A percentile compares a stretch with the other conserved stretches of the same genome.
phyloP scores from a whole-genome alignment of 371 early-diverging fungal species.

The Phascolomyces articulosus region DNA sequence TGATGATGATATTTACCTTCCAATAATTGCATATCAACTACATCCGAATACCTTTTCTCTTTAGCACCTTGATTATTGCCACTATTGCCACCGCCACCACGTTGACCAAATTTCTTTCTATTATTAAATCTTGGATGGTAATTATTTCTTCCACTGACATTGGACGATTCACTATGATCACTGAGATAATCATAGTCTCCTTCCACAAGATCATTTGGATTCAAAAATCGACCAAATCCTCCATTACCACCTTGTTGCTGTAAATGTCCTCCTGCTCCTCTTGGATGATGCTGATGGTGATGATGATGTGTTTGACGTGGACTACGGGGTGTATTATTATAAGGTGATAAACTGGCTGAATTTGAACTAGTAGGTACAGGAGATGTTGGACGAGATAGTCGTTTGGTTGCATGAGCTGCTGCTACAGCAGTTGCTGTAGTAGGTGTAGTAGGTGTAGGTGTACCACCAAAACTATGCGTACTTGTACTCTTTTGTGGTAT shows the following conservation, averaged over 20 bases:
- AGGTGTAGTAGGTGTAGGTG: not conserved
- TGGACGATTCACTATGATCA: constrained; percentile 65
- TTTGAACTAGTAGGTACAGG: constrained; percentile 31
- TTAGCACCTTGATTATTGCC: constrained; percentile 37
- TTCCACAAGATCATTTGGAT: constrained; percentile 38
- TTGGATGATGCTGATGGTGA: not conserved
- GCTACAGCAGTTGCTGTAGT: too few species aligned
- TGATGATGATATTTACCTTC: constrained; percentile 54
- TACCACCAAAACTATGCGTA: constrained; percentile 8
- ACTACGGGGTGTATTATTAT: not conserved
- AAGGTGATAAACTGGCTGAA: constrained; percentile 19
- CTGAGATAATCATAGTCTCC: constrained; percentile 57
- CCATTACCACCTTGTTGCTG: constrained; percentile 1
- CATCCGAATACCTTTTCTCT: constrained; percentile 76
- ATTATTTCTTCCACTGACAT: constrained; percentile 35
- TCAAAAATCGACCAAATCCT: constrained; percentile 45
- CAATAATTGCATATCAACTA: constrained; percentile 72
- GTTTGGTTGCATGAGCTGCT: too few species aligned
- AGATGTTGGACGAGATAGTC: constrained; percentile 20
- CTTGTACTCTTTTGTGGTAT: constrained; percentile 18
- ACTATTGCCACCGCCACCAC: constrained; percentile 10
- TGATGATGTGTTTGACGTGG: constrained; percentile 9
- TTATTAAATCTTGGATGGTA: not conserved
- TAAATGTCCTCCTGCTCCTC: not conserved
- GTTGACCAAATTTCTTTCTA: constrained; percentile 20